Percentiles rank a stretch among this genome's conserved stretches.
These are phyloP conservation scores for Tolypocladium capitatum DNA, from an alignment of 2,329 filamentous ascomycete genomes.

Conservation along the genomic window DNA sequence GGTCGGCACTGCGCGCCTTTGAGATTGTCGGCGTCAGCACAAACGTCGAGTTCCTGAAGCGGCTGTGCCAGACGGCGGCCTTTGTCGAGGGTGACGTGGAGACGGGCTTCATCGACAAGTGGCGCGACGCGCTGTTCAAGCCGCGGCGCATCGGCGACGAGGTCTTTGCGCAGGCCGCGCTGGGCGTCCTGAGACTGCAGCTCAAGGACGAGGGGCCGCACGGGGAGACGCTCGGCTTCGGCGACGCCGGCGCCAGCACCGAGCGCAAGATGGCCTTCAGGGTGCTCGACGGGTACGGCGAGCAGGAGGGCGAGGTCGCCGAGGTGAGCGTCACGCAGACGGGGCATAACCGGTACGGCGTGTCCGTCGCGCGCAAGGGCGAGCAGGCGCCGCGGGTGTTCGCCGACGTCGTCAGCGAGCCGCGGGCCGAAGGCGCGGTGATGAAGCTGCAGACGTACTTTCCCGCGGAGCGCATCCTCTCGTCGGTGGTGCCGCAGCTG, in stretches of 20 bases:
- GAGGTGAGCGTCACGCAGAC: slow-evolving; percentile 37
- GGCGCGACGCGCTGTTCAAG: slow-evolving; percentile 65
- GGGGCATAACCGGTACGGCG: slow-evolving; percentile 31
- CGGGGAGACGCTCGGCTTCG: slow-evolving; percentile 42
- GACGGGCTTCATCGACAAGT: slow-evolving; percentile 91
- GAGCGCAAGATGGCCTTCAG: slow-evolving; percentile 38
- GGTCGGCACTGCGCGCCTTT: slow-evolving; percentile 70
- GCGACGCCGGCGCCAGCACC: slow-evolving; percentile 24
- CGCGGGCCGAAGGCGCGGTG: slow-evolving; percentile 14
- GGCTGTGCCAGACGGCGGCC: slow-evolving; percentile 64
- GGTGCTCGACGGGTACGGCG: slow-evolving; percentile 46
- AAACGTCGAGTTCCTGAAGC: slow-evolving; percentile 94
- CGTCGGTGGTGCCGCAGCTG: slow-evolving; percentile 55
- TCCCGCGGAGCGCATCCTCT: slow-evolving; percentile 64
- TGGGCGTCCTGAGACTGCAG: slow-evolving; percentile 53
- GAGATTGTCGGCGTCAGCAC: slow-evolving; percentile 88
- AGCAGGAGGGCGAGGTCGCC: slow-evolving; percentile 50
- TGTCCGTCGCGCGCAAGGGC: slow-evolving; percentile 29
- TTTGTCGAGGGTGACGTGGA: slow-evolving; percentile 85
- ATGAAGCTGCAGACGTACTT: slow-evolving; percentile 46
- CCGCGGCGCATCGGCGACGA: slow-evolving; percentile 50
- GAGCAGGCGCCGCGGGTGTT: slow-evolving; percentile 25
- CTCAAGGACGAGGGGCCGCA: slow-evolving; percentile 26
- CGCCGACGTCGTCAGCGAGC: slow-evolving; percentile 30
- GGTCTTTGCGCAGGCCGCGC: slow-evolving; percentile 73